Base-by-base conservation (phyloP, 2,329 filamentous ascomycete genomes). In the Ceratocystis eucalypticola region DNA sequence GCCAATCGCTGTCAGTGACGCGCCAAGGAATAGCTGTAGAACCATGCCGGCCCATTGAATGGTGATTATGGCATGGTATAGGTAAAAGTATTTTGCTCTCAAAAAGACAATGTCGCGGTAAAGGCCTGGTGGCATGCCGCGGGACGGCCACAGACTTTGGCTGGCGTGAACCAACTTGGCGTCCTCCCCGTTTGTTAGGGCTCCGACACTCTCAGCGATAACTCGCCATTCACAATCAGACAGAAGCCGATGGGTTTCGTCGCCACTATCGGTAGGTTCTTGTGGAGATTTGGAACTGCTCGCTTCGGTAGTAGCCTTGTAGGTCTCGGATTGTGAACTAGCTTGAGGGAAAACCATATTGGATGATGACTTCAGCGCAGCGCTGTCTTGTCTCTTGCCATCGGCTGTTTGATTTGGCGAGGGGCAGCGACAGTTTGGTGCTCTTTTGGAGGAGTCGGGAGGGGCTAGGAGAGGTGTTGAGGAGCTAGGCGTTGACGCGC, bases 1-100 rank as follows among this genome's bases (percentile, higher is more conserved):
- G 4, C 80, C 80, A 10, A 82, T 76, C 3, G 80, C 80, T 0
- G 80, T 82, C 65, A 83, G 71, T 8, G 75, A 72, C 3, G 80
- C 80, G 48, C 79, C 78, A 48, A 82, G 71, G 25, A 80, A 74
- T 67, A 83, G 75, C 70, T 83, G 80, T 1, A 77, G 45, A 5
- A 82, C 70, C 76, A 82, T 77, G 41, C 82, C 72, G 15, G 72
- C 59, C 79, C 78, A 82, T 53, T 77, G 76, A 45, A 77, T 63
- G 22, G 75, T 71, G 67, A 75, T 77, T n/a, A 80, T 70, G 1
- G 74, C 53, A 68, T 80, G 77, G 66, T 79, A 82, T 48, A 75
- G 72, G 69, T 77, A 77, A 46, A 75, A 76, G 69, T 76, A 80
- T 67, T 78, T 77, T 66, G 76, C 74, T 41, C 79, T 78, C 66